phyloP scores from a whole-genome alignment of 2,329 filamentous ascomycete species.

The Sporothrix phasma region DNA sequence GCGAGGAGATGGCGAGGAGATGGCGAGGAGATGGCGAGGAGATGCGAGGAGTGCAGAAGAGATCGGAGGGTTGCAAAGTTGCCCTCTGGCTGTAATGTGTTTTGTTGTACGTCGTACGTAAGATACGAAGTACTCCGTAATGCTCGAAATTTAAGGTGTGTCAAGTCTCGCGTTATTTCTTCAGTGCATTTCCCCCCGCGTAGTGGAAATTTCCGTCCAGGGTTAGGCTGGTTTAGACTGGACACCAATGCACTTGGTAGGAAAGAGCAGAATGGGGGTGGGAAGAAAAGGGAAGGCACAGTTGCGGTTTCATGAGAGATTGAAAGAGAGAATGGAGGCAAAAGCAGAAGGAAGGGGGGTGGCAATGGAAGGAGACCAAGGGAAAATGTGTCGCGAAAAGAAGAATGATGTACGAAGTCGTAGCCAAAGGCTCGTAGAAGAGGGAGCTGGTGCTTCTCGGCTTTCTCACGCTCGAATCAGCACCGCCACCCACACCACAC shows the following conservation, averaged over 20 bases:
- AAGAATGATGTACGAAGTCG: too few relatives aligned
- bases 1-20: not conserved
- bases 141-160: not conserved
- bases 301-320: not conserved
- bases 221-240: constrained; percentile 5
- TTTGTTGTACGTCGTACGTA: too few relatives aligned
- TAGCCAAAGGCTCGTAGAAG: too few relatives aligned
- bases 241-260: not conserved
- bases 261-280: not conserved
- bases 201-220: not conserved
- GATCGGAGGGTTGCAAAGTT: not conserved
- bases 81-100: not conserved
- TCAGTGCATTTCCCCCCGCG: not conserved
- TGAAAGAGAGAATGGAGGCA: not conserved
- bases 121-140: not conserved
- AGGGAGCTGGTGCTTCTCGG: not conserved
- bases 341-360: not conserved
- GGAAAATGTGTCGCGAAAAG: too few relatives aligned
- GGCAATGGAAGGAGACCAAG: not conserved
- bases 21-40: not conserved
- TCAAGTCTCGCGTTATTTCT: not conserved
- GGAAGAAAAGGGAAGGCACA: constrained; percentile 2
- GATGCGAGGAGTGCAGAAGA: too few relatives aligned
- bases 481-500: not conserved
- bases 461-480: not conserved